Percentiles rank a stretch among this genome's conserved stretches.
Evolutionary conservation across 805 yeast species (phyloP).

Genomic region (Wickerhamiella musiphila): DNA sequence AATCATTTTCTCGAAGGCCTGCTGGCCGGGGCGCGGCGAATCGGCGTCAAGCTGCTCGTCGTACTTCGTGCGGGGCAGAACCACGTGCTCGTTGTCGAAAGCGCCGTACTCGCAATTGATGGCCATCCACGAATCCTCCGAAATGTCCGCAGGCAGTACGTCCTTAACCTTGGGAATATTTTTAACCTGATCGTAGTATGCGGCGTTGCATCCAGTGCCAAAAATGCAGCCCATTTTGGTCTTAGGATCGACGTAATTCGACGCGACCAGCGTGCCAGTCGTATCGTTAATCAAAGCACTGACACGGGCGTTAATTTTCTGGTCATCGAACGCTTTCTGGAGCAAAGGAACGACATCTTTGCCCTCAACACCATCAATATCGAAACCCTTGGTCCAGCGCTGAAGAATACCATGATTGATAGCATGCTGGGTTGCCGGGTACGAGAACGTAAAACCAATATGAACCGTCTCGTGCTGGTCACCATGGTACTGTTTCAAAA

Average conservation of each 20-base stretch:
- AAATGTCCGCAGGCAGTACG: slow-evolving; percentile 42
- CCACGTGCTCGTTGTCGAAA: slow-evolving; percentile 73
- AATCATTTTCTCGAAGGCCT: slow-evolving; percentile 90
- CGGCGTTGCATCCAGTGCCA: slow-evolving; percentile 97
- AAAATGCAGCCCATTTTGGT: slow-evolving; percentile 90
- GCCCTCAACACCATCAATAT: slow-evolving; percentile 85
- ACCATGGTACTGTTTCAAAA: slow-evolving; percentile 58
- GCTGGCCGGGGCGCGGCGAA: slow-evolving; percentile 94
- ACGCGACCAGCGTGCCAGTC: slow-evolving; percentile 91
- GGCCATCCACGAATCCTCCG: slow-evolving; percentile 61
- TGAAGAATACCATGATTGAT: slow-evolving; percentile 78
- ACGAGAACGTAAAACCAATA: slow-evolving; percentile 88
- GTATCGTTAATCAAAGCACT: slow-evolving; percentile 93
- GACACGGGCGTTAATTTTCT: slow-evolving; percentile 60
- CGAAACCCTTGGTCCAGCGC: slow-evolving; percentile 97
- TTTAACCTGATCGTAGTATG: slow-evolving; percentile 63
- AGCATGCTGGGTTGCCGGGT: slow-evolving; percentile 57
- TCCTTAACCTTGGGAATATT: slow-evolving; percentile 74
- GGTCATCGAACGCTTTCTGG: slow-evolving; percentile 50
- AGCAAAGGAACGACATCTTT: slow-evolving; percentile 86
- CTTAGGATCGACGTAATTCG: slow-evolving; percentile 75
- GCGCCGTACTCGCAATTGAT: slow-evolving; percentile 98
- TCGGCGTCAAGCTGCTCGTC: slow-evolving; percentile 65
- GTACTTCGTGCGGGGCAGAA: slow-evolving; percentile 79
- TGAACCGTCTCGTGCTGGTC: slow-evolving; percentile 38